These are phyloP conservation scores for Craterostigma plantagineum DNA, from an alignment of 257 asterid genomes.

Conservation along the genomic window DNA sequence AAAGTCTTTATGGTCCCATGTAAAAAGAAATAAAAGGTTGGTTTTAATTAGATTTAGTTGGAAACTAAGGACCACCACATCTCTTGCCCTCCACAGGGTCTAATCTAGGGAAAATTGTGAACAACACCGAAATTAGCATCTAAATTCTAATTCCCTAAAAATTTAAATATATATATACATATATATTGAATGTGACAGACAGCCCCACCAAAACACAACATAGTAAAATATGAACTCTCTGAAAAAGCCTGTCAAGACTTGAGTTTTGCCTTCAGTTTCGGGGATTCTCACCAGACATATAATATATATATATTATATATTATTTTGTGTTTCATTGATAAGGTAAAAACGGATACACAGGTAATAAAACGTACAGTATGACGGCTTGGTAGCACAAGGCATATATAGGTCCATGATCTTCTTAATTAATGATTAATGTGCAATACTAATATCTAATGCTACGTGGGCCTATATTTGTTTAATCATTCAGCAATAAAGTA, in stretches of 20 bases:
- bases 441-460: too few relatives aligned
- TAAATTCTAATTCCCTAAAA: slow-evolving; percentile 31
- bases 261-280: slow-evolving; percentile 35
- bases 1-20: too few relatives aligned
- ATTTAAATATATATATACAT: neutral
- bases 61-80: slow-evolving; percentile 79
- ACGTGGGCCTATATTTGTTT: neutral
- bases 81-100: slow-evolving; percentile 39
- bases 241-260: slow-evolving; percentile 55
- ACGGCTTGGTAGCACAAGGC: too few relatives aligned
- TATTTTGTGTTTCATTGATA: too few relatives aligned
- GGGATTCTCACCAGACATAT: slow-evolving; percentile 23
- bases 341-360: neutral
- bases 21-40: neutral
- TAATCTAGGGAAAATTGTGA: slow-evolving; percentile 41
- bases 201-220: slow-evolving; percentile 7
- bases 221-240: slow-evolving; percentile 14
- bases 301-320: too few relatives aligned
- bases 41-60: slow-evolving; percentile 66
- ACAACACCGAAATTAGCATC: slow-evolving; percentile 34
- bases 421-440: neutral
- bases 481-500: slow-evolving; percentile 4
- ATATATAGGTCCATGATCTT: too few relatives aligned
- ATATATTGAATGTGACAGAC: slow-evolving; percentile 16
- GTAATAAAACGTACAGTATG: too few relatives aligned